These are phyloP conservation scores for Pythium phragmiticola DNA, from an alignment of 352 stramenopile genomes.

Conservation along the genomic window DNA sequence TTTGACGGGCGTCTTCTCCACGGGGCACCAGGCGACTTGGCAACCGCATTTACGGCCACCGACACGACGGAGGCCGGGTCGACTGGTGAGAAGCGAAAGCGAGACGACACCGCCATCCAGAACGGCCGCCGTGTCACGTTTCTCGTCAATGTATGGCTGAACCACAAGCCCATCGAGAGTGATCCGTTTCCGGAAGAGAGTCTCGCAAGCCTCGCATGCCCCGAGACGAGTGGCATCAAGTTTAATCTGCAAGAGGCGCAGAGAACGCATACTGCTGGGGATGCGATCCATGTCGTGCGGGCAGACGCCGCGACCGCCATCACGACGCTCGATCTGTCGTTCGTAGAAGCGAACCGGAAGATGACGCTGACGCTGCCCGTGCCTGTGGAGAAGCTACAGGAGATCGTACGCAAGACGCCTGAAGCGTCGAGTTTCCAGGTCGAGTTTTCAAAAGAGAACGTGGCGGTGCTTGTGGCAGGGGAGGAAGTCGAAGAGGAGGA, in stretches of 20 bases:
- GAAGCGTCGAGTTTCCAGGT: constrained; percentile 31
- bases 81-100: constrained; percentile 22
- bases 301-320: constrained; percentile 23
- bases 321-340: constrained; percentile 30
- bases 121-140: constrained; percentile 58
- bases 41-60: constrained; percentile 25
- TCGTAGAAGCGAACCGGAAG: constrained; percentile 24
- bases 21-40: constrained; percentile 49
- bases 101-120: constrained; percentile 9
- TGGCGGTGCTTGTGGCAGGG: constrained; percentile 24
- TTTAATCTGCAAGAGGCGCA: constrained; percentile 28
- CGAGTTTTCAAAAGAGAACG: constrained; percentile 22
- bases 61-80: constrained; percentile 16
- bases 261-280: constrained; percentile 14
- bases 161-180: constrained; percentile 51
- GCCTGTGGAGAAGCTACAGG: constrained; percentile 19
- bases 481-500: constrained; percentile 33
- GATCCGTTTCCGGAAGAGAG: constrained; percentile 32
- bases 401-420: constrained; percentile 25
- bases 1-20: constrained; percentile 73
- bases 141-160: constrained; percentile 68
- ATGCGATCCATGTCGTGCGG: constrained; percentile 15
- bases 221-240: constrained; percentile 13
- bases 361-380: constrained; percentile 29
- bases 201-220: constrained; percentile 21